A percentile compares a stretch with the other conserved stretches of the same genome.
Conservation (phyloP, 805 yeast species). For the Sugiyamaella marilandica region DNA sequence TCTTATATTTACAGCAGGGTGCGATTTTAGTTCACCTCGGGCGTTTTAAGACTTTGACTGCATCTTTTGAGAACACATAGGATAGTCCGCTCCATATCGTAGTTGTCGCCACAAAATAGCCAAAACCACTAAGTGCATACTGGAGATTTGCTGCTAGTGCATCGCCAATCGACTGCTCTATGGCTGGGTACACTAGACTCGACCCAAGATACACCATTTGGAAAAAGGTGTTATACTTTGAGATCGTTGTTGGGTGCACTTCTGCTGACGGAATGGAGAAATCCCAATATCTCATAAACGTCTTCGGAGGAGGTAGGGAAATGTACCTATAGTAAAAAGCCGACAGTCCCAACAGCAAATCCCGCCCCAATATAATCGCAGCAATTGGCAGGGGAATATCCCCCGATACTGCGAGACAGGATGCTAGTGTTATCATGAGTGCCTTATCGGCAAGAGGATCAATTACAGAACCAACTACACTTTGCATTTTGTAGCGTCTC, state of each 20-base stretch:
- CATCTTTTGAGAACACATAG: constrained; percentile 64
- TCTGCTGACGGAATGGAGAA: constrained; percentile 75
- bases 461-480: constrained; percentile 82
- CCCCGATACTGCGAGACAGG: constrained; percentile 62
- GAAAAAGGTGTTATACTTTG: constrained; percentile 83
- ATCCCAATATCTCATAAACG: constrained; percentile 70
- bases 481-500: constrained; percentile 64
- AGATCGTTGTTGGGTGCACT: constrained; percentile 80
- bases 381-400: constrained; percentile 59
- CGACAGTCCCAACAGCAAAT: constrained; percentile 62
- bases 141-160: constrained; percentile 26
- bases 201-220: constrained; percentile 86
- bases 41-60: constrained; percentile 49
- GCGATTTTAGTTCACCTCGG: constrained; percentile 1
- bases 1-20: not conserved
- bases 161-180: constrained; percentile 26
- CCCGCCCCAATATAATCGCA: constrained; percentile 77
- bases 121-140: constrained; percentile 23
- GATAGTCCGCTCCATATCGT: constrained; percentile 76
- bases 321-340: constrained; percentile 69
- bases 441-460: constrained; percentile 96
- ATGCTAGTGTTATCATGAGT: constrained; percentile 80
- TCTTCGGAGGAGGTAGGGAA: constrained; percentile 71
- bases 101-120: constrained; percentile 58
- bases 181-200: constrained; percentile 53